These are phyloP conservation scores for Monosporascus cannonballus DNA, from an alignment of 2,329 filamentous ascomycete genomes.

Conservation along the genomic window DNA sequence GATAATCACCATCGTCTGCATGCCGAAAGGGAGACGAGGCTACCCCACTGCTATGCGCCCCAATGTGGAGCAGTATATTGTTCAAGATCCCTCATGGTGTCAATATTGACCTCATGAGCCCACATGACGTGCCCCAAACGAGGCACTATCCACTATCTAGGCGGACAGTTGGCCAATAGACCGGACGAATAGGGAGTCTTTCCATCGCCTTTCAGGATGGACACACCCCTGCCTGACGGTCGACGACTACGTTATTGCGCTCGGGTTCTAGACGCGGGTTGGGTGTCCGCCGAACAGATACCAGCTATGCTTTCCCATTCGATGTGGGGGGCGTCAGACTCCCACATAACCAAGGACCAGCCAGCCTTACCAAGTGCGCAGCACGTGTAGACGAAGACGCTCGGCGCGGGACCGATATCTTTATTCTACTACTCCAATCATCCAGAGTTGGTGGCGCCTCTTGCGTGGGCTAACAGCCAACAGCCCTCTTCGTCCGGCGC, in stretches of 20 bases:
- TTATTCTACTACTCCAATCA: slow-evolving; percentile 12
- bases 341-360: slow-evolving; percentile 6
- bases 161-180: neutral
- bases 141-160: neutral
- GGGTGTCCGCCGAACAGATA: neutral
- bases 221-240: neutral
- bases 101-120: neutral
- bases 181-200: neutral
- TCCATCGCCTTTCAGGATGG: neutral
- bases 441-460: slow-evolving; percentile 8
- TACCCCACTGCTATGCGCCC: neutral
- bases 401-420: slow-evolving; percentile 6
- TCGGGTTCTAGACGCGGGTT: neutral
- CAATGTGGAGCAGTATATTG: neutral
- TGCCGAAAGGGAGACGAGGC: neutral
- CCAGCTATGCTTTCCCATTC: neutral
- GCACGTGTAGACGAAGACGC: slow-evolving; percentile 9
- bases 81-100: neutral
- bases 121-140: neutral
- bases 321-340: slow-evolving; percentile 2
- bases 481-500: no score
- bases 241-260: neutral
- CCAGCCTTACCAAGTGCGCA: slow-evolving; percentile 15
- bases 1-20: neutral
- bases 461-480: neutral